Conservation (phyloP, 116 monocot genomes). For the Zostera marina region DNA sequence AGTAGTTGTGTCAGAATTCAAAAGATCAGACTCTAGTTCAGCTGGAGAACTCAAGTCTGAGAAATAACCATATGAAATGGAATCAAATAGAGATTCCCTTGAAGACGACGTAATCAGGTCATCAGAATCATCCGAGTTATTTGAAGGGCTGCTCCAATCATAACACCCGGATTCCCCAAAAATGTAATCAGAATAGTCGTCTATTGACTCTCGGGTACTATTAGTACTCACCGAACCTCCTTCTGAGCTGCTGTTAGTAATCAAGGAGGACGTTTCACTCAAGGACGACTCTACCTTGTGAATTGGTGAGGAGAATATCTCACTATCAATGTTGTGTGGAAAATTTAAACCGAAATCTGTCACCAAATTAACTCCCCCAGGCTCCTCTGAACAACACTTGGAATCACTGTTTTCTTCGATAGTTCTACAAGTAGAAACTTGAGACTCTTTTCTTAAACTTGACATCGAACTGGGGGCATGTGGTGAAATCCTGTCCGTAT, state of each 20-base stretch:
- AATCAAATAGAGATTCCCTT: no score
- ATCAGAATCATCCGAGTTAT: no score
- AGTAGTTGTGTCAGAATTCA: constrained; percentile 25
- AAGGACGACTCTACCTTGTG: constrained; percentile 20
- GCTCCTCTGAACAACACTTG: no score
- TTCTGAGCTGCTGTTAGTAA: constrained; percentile 28
- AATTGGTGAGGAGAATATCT: background rate
- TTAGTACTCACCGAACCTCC: constrained; percentile 49
- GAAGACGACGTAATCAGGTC: no score
- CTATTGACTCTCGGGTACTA: constrained; percentile 56
- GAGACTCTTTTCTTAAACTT: constrained; percentile 3
- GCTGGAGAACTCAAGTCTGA: constrained; percentile 5
- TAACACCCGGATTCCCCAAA: constrained; percentile 4
- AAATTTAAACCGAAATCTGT: background rate
- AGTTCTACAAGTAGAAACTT: background rate
- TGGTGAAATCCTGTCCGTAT: constrained; percentile 43
- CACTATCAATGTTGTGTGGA: constrained; percentile 3
- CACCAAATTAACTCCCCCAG: background rate
- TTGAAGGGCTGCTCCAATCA: no score
- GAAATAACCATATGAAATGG: background rate
- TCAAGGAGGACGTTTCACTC: constrained; percentile 36
- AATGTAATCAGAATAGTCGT: constrained; percentile 33
- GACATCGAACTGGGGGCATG: constrained; percentile 42
- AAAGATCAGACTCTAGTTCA: constrained; percentile 12
- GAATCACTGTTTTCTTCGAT: background rate